Conservation (phyloP, 257 asterid genomes). For the Fraxinus anomala region DNA sequence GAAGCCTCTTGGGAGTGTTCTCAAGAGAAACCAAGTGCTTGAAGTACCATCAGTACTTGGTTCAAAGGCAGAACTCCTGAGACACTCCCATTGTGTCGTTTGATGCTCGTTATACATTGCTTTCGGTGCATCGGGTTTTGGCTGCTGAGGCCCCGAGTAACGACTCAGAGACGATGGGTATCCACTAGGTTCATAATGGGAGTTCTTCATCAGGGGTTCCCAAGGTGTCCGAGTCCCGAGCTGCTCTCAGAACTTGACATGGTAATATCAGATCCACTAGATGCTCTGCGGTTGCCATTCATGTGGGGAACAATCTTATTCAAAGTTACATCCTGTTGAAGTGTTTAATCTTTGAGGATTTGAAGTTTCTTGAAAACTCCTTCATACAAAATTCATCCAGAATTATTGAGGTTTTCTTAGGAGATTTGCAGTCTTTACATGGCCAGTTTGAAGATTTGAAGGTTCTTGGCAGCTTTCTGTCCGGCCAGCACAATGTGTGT, state of each 20-base stretch:
- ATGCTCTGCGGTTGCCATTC: slow-evolving; percentile 53
- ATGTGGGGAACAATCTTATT: slow-evolving; percentile 33
- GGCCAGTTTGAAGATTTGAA: too few relatives aligned
- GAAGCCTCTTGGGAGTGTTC: slow-evolving; percentile 47
- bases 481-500: too few relatives aligned
- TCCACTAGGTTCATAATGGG: slow-evolving; percentile 33
- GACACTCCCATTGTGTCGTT: slow-evolving; percentile 66
- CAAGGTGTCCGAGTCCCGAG: slow-evolving; percentile 66
- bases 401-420: too few relatives aligned
- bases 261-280: slow-evolving; percentile 87
- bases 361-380: too few relatives aligned
- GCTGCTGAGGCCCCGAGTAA: slow-evolving; percentile 29
- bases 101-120: slow-evolving; percentile 33
- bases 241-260: slow-evolving; percentile 80
- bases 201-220: slow-evolving; percentile 51
- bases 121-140: slow-evolving; percentile 35
- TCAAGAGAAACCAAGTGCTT: slow-evolving; percentile 44
- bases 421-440: too few relatives aligned
- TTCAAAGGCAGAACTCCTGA: slow-evolving; percentile 61
- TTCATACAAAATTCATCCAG: too few relatives aligned
- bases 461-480: too few relatives aligned
- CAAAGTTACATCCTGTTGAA: slow-evolving; percentile 46
- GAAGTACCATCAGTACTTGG: slow-evolving; percentile 70
- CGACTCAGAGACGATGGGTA: slow-evolving; percentile 33
- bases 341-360: too few relatives aligned